Evolutionary conservation across 768 basidiomycete species (phyloP).

Genomic region (Leccinum subgranulosum): DNA sequence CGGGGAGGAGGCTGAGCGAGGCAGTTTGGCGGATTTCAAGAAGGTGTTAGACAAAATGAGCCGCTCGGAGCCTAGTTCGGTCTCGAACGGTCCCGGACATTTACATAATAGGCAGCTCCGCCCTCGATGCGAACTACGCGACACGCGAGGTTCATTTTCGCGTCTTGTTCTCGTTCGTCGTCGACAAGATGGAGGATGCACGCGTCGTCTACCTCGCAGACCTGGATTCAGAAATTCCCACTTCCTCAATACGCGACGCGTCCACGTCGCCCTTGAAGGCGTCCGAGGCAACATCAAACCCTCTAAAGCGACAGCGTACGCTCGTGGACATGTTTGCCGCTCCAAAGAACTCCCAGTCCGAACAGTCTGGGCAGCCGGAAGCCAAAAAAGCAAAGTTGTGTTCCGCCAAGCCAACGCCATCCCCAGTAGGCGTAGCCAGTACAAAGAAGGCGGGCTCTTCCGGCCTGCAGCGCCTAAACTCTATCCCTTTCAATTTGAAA

Average conservation of each 20-base stretch:
- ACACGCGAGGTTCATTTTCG: conserved; percentile 7
- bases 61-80: background rate
- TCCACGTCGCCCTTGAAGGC: conserved; percentile 14
- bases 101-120: conserved; percentile 10
- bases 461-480: conserved; percentile 44
- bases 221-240: conserved; percentile 33
- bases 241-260: conserved; percentile 7
- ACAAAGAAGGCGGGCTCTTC: conserved; percentile 10
- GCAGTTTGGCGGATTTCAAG: conserved; percentile 51
- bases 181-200: conserved; percentile 25
- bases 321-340: conserved; percentile 60
- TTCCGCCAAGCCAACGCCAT: conserved; percentile 22
- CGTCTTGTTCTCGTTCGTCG: conserved; percentile 11
- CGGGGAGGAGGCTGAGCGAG: conserved; percentile 76
- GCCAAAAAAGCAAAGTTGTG: conserved; percentile 49
- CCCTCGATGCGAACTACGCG: background rate
- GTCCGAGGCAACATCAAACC: conserved; percentile 28
- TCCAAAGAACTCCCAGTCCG: conserved; percentile 28
- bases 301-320: conserved; percentile 56
- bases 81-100: background rate
- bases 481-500: conserved; percentile 64
- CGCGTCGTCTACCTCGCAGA: conserved; percentile 46
- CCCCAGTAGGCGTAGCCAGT: conserved; percentile 15
- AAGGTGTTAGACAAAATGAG: background rate
- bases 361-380: conserved; percentile 24